These are phyloP conservation scores for Torulaspora microellipsoides DNA, from an alignment of 805 yeast species.

Conservation along the genomic window DNA sequence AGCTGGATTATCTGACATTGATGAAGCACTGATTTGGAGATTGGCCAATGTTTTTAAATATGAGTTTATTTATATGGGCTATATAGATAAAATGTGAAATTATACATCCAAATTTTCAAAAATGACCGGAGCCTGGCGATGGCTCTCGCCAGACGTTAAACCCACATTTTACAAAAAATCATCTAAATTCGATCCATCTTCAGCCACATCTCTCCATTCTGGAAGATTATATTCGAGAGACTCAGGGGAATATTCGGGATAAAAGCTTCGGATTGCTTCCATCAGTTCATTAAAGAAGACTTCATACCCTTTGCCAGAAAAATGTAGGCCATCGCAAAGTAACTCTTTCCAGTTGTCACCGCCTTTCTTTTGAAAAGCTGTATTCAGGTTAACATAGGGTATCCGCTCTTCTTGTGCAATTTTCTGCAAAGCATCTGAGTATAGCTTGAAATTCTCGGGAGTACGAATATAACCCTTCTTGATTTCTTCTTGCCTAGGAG, in stretches of 20 bases:
- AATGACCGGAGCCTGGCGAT: no score
- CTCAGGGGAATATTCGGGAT: conserved; percentile 48
- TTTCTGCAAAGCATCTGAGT: conserved; percentile 46
- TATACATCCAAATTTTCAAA: no score
- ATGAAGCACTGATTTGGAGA: no score
- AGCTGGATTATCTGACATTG: no score
- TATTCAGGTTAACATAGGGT: conserved; percentile 56
- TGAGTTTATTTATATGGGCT: no score
- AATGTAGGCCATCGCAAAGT: conserved; percentile 58
- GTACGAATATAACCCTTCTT: conserved; percentile 43
- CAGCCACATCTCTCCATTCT: conserved; percentile 37
- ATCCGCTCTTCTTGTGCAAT: conserved; percentile 46
- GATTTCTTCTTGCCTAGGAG: conserved; percentile 32
- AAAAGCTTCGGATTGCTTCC: conserved; percentile 36
- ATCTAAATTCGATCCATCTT: conserved; percentile 23
- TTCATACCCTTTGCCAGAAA: conserved; percentile 48
- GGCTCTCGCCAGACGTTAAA: no score
- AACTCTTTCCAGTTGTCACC: conserved; percentile 40
- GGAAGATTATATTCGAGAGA: conserved; percentile 38
- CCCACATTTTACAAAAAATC: no score
- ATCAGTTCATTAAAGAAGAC: conserved; percentile 44
- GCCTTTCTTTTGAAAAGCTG: conserved; percentile 37
- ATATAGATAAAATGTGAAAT: no score
- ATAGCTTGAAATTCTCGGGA: conserved; percentile 42
- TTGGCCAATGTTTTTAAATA: no score